Base-by-base conservation (phyloP, 2,329 filamentous ascomycete genomes). In the Trichocomaceae sp. region DNA sequence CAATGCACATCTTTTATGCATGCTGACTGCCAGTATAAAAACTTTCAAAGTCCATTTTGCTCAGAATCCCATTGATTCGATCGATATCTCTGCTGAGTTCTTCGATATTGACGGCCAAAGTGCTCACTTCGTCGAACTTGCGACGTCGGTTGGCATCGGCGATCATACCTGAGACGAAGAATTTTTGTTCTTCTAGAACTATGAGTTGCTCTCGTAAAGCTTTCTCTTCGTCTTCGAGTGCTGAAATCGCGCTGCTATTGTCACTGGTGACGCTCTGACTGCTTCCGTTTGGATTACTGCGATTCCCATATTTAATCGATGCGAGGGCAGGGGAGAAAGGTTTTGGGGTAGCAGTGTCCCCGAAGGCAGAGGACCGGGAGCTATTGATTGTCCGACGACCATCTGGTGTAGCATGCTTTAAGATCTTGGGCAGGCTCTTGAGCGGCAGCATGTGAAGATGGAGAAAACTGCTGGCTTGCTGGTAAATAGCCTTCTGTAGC, bases 401-500 rank as follows among this genome's bases (percentile, higher is more conserved):
- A 45, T 80, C 73, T 0, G 81, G 77, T 0, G 77, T 78, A 12
- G 82, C 80, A 62, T 85, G 82, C 59, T 79, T 82, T 15, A 90
- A 76, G 60, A 90, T 76, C 42, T 83, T 82, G 0, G 87, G 87
- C 0, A 90, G 75, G 26, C 83, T 82, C 67, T 89, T 95, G 13
- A 96, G 75, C 0, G 91, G 90, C 8, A 96, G 79, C 88, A 96
- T 95, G 64, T 96, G 89, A 3, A 90, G 80, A 65, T 95, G 90
- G 4, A 96, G 74, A 63, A 96, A 96, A 48, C 81, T 81, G 51
- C 86, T 90, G 1, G 90, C 88, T 61, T 91, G 86, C 37, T 86
- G 81, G 63, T 95, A 90, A 12, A 96, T 84, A 2, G 88, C 85
- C 64, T 85, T 87, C 64, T 96, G 91, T 3, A 96, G 75, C 46